Evolutionary conservation across 2,329 filamentous ascomycete genomes (phyloP).

Genomic region (Cladosporium sp.): DNA sequence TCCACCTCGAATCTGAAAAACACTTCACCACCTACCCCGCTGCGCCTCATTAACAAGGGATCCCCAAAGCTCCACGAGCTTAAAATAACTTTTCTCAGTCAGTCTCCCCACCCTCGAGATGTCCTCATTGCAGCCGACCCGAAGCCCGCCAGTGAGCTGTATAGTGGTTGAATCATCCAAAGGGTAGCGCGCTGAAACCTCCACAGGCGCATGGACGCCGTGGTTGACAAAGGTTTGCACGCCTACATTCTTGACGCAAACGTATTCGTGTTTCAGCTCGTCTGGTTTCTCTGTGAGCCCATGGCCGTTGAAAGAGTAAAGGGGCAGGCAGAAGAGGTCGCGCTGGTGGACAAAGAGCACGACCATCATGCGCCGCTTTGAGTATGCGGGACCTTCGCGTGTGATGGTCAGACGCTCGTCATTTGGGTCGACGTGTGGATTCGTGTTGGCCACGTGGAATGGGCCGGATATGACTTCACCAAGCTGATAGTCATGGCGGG

Average conservation of each 20-base stretch:
- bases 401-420: slow-evolving; percentile 5
- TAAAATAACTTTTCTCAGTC: background rate
- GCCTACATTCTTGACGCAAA: slow-evolving; percentile 6
- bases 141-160: slow-evolving; percentile 13
- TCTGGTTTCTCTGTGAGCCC: slow-evolving; percentile 7
- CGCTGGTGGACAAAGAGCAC: slow-evolving; percentile 15
- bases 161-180: slow-evolving; percentile 10
- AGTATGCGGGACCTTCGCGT: slow-evolving; percentile 14
- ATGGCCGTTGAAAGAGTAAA: slow-evolving; percentile 13
- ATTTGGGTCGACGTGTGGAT: slow-evolving; percentile 9
- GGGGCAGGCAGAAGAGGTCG: slow-evolving; percentile 17
- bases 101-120: slow-evolving; percentile 10
- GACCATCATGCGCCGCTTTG: slow-evolving; percentile 19
- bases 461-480: slow-evolving; percentile 19
- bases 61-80: background rate
- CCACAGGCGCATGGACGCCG: slow-evolving; percentile 2
- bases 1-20: too few relatives aligned
- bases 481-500: slow-evolving; percentile 12
- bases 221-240: slow-evolving; percentile 10
- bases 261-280: slow-evolving; percentile 14
- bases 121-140: slow-evolving; percentile 17
- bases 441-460: slow-evolving; percentile 18
- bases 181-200: background rate
- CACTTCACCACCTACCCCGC: background rate
- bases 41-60: background rate